Percentiles rank a stretch among this genome's conserved stretches.
These are phyloP conservation scores for Rhodotorula sp. DNA, from an alignment of 1,284 basidiomycete genomes.

Conservation along the genomic window DNA sequence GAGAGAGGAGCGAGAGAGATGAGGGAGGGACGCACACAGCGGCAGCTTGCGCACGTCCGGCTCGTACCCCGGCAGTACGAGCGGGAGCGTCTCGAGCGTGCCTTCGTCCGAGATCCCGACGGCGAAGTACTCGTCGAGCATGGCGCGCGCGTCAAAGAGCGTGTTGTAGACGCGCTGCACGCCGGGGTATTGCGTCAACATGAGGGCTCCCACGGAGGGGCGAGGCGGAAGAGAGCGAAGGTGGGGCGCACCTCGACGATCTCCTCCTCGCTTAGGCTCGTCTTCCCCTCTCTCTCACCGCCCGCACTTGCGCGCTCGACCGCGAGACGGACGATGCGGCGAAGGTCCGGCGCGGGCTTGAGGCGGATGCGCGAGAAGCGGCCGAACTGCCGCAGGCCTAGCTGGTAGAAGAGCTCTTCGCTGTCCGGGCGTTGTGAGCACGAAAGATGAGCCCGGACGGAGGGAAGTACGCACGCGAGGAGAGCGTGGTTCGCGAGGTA, in stretches of 20 bases:
- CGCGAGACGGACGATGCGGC: slow-evolving; percentile 72
- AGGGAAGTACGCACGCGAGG: slow-evolving; percentile 64
- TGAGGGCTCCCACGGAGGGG: no score
- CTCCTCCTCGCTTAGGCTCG: slow-evolving; percentile 52
- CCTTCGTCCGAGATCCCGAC: slow-evolving; percentile 68
- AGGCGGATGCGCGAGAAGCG: slow-evolving; percentile 73
- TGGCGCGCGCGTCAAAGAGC: slow-evolving; percentile 64
- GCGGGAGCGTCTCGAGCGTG: slow-evolving; percentile 70
- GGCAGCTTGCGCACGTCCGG: slow-evolving; percentile 85
- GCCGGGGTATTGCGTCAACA: slow-evolving; percentile 51
- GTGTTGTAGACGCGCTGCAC: slow-evolving; percentile 37
- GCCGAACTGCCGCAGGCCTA: slow-evolving; percentile 89
- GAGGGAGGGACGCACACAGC: slow-evolving; percentile 53
- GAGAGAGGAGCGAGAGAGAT: not conserved
- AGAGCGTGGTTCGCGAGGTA: slow-evolving; percentile 85
- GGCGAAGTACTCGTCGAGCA: slow-evolving; percentile 92
- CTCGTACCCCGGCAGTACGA: slow-evolving; percentile 78
- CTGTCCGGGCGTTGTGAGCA: slow-evolving; percentile 54
- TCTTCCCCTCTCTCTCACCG: slow-evolving; percentile 36
- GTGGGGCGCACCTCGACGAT: slow-evolving; percentile 67
- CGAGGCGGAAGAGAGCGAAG: no score
- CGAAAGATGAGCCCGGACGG: not conserved
- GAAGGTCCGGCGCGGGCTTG: slow-evolving; percentile 76
- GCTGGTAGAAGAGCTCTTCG: slow-evolving; percentile 93
- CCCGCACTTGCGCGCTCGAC: slow-evolving; percentile 63